Evolutionary conservation across 2,329 filamentous ascomycete genomes (phyloP), one percentile per base, ranked within the genome.

Genomic region (Epichloe gansuensis): DNA sequence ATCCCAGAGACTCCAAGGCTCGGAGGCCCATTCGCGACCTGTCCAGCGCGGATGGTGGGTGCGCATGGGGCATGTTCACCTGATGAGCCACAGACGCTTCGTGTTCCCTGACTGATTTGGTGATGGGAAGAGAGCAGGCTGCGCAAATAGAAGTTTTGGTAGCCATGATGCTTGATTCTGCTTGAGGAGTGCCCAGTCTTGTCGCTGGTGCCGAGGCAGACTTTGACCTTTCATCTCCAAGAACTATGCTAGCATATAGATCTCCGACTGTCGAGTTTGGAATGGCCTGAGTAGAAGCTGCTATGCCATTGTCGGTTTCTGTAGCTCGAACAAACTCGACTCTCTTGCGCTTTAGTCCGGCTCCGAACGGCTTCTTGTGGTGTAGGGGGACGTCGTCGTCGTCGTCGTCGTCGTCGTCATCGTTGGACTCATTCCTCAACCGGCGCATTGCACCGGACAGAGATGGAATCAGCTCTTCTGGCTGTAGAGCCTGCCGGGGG

Each of bases 41-140:
- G 64, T 89, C 82, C 21, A 89, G 70, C 13, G 82, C 75, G 0
- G 85, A 89, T 1, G 86, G 86, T 6, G 84, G 84, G 53, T 86
- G 81, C 0, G 83, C 84, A 62, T 88, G 84, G 4, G 73, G 65
- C 1, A 89, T 71, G 55, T 78, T 82, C 39, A 86, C 76, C 68
- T 89, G 85, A 61, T 90, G 87, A 6, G 82, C 81, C 51, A 87
- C 74, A 35, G 78, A 83, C 27, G 75, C 71, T 60, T 81, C 78
- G 63, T 85, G 85, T 5, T 66, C 61, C 39, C 58, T 58, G 4
- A 58, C 49, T 4, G 64, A 60, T 3, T 62, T 63, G 4, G 63
- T 61, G 46, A 70, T 58, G 5, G 66, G 61, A 5, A 70, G 55
- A 15, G 60, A 61, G 63, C 71, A 73, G n/a, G 67, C 52, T 15